These are phyloP conservation scores for Nannochloropsis gaditana DNA, from an alignment of 108 stramenopile species.

Conservation along the genomic window DNA sequence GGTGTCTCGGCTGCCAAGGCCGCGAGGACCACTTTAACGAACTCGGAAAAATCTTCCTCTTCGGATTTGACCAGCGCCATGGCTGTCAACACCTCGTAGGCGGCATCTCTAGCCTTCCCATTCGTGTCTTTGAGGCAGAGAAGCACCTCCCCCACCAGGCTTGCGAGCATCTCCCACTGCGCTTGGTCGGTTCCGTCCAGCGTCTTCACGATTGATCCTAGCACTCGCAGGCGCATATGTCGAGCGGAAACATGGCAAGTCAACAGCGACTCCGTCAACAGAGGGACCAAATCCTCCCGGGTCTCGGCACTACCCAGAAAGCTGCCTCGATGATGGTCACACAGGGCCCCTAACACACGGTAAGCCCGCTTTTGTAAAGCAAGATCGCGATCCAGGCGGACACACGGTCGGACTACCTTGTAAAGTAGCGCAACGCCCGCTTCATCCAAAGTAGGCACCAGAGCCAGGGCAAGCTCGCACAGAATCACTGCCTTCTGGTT, in stretches of 20 bases:
- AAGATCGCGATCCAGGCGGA: conserved; percentile 35
- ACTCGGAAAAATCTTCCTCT: conserved; percentile 31
- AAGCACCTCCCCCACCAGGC: conserved; percentile 67
- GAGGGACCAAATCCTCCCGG: conserved; percentile 41
- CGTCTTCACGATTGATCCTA: conserved; percentile 27
- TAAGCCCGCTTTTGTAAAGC: conserved; percentile 50
- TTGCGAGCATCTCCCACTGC: conserved; percentile 56
- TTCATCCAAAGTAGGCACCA: conserved; percentile 22
- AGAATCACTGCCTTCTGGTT: conserved; percentile 18
- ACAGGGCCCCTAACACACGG: conserved; percentile 21
- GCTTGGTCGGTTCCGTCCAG: conserved; percentile 23
- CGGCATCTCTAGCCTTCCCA: conserved; percentile 76
- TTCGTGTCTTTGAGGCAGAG: conserved; percentile 89
- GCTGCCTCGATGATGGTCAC: background rate
- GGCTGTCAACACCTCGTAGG: conserved; percentile 66
- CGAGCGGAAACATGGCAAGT: conserved; percentile 52
- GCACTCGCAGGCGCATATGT: conserved; percentile 45
- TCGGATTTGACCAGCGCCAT: conserved; percentile 51
- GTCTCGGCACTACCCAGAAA: conserved; percentile 27
- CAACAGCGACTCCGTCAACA: conserved; percentile 46
- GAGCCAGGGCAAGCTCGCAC: conserved; percentile 2
- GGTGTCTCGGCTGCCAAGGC: conserved; percentile 73
- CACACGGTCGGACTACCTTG: conserved; percentile 42
- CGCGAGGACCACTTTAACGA: conserved; percentile 61
- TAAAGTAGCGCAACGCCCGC: conserved; percentile 41